Evolutionary conservation across 139 green algal genomes (phyloP).

Genomic region (Eudorina sp.): DNA sequence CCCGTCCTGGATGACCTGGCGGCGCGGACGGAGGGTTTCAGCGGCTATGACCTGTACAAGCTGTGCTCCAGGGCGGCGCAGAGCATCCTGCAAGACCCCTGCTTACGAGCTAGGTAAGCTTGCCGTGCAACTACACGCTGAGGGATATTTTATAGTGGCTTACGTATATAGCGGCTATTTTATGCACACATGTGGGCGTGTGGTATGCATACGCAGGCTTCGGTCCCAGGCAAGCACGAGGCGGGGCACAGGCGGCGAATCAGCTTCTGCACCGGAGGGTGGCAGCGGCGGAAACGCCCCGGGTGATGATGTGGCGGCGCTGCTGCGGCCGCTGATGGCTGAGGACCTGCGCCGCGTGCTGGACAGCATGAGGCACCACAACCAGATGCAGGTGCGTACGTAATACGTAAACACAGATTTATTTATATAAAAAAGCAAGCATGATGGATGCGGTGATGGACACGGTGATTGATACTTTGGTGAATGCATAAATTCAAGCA

Average conservation of each 20-base stretch:
- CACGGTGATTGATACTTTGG: too few relatives aligned
- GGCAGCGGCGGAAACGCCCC: too few relatives aligned
- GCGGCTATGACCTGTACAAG: background rate
- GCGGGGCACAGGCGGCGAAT: background rate
- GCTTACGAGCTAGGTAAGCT: background rate
- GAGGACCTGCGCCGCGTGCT: background rate
- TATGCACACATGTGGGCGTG: background rate
- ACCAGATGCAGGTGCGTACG: too few relatives aligned
- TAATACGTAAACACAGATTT: too few relatives aligned
- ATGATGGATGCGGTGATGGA: too few relatives aligned
- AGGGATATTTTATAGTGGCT: too few relatives aligned
- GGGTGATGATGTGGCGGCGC: too few relatives aligned
- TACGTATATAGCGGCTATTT: too few relatives aligned
- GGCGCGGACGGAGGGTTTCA: background rate
- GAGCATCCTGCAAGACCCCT: background rate
- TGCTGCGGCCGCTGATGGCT: background rate
- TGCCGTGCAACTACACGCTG: too few relatives aligned
- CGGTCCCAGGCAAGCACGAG: background rate
- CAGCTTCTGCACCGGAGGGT: background rate
- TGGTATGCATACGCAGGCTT: too few relatives aligned
- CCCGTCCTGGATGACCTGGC: background rate
- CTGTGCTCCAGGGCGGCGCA: constrained; percentile 1
- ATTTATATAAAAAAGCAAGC: too few relatives aligned
- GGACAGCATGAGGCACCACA: background rate
- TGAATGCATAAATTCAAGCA: too few relatives aligned